Evolutionary conservation across 1,284 basidiomycete species (phyloP).

Genomic region (Golubevia pallescens): DNA sequence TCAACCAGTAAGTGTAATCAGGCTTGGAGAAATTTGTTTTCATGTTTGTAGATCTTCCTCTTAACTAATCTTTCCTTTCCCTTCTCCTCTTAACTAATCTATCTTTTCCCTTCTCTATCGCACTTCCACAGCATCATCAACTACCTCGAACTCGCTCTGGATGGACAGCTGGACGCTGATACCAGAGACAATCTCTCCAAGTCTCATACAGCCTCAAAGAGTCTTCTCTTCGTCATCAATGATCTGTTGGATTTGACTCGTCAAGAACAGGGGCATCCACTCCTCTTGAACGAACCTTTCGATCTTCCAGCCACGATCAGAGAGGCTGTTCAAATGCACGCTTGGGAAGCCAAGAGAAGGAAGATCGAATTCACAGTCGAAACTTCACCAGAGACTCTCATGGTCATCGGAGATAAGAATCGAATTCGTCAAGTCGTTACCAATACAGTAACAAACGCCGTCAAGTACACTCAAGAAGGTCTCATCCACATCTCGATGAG

Average conservation of each 20-base stretch:
- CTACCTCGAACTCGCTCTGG: slow-evolving; percentile 83
- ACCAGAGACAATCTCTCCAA: slow-evolving; percentile 79
- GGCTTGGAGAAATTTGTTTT: slow-evolving; percentile 73
- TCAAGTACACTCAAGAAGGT: slow-evolving; percentile 75
- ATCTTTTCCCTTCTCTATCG: background rate
- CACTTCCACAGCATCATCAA: slow-evolving; percentile 66
- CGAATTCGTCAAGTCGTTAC: slow-evolving; percentile 82
- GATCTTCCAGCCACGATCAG: slow-evolving; percentile 74
- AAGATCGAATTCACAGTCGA: slow-evolving; percentile 74
- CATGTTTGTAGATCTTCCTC: slow-evolving; percentile 72
- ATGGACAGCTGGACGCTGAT: slow-evolving; percentile 78
- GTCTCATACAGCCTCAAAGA: slow-evolving; percentile 82
- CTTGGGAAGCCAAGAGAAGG: slow-evolving; percentile 75
- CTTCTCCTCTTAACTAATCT: too few relatives aligned
- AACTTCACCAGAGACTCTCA: slow-evolving; percentile 68
- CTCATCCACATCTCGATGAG: slow-evolving; percentile 74
- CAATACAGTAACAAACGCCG: slow-evolving; percentile 81
- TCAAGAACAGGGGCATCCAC: slow-evolving; percentile 79
- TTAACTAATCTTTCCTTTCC: slow-evolving; percentile 5
- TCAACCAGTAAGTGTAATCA: slow-evolving; percentile 29
- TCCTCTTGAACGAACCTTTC: slow-evolving; percentile 82
- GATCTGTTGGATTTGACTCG: slow-evolving; percentile 83
- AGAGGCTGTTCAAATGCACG: slow-evolving; percentile 72
- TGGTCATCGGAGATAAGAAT: slow-evolving; percentile 69
- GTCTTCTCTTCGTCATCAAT: slow-evolving; percentile 72